Conservation (phyloP, 1,284 basidiomycete species). For the Fistulina hepatica region DNA sequence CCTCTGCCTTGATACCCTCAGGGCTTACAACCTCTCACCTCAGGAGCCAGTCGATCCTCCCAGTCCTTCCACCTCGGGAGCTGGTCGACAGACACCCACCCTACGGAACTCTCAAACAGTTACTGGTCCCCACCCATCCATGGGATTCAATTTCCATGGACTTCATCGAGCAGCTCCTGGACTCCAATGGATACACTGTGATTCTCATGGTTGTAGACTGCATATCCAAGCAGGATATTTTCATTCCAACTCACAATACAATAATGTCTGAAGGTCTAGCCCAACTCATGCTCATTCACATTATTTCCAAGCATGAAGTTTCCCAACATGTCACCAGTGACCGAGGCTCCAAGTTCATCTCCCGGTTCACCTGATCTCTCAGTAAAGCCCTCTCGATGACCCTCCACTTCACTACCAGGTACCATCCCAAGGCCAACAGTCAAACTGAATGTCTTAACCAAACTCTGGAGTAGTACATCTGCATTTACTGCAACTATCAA, state of each 20-base stretch:
- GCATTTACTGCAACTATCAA: conserved; percentile 23
- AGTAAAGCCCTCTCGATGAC: conserved; percentile 11
- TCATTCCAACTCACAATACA: conserved; percentile 20
- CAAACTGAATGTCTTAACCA: conserved; percentile 26
- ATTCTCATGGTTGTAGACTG: conserved; percentile 28
- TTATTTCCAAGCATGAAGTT: conserved; percentile 20
- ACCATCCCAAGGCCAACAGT: conserved; percentile 33
- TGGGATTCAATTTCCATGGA: conserved; percentile 29
- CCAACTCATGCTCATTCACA: conserved; percentile 16
- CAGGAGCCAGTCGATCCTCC: too few relatives aligned
- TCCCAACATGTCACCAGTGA: conserved; percentile 21
- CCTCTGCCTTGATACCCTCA: too few relatives aligned
- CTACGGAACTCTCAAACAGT: conserved; percentile 16
- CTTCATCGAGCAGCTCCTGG: conserved; percentile 26
- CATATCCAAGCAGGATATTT: conserved; percentile 24
- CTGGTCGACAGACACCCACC: conserved; percentile 15
- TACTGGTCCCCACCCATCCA: conserved; percentile 18
- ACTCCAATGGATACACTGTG: conserved; percentile 20
- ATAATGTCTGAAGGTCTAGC: conserved; percentile 20
- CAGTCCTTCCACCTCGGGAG: too few relatives aligned
- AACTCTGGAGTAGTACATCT: conserved; percentile 27
- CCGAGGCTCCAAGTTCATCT: conserved; percentile 18
- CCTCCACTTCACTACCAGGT: conserved; percentile 16
- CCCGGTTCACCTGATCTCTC: conserved; percentile 19
- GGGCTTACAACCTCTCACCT: too few relatives aligned